These are phyloP conservation scores for Conticribra guillardii DNA, from an alignment of 108 stramenopile species.

Conservation along the genomic window DNA sequence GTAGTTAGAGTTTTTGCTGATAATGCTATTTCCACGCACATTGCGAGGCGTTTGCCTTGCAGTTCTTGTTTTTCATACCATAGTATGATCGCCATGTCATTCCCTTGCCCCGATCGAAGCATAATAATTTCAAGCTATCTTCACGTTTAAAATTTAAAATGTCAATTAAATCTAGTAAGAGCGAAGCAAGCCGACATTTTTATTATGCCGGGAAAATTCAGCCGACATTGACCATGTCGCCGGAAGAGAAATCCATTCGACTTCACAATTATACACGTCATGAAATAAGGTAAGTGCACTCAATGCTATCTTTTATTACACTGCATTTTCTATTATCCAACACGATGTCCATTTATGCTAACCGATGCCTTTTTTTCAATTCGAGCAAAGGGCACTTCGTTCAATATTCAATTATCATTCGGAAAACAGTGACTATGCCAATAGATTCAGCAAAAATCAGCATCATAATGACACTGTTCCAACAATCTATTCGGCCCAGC, in stretches of 20 bases:
- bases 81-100: no score
- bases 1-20: no score
- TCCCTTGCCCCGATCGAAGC: no score
- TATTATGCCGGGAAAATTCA: no score
- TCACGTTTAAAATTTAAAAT: no score
- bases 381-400: constrained; percentile 1
- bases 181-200: no score
- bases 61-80: no score
- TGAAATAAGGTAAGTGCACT: background rate
- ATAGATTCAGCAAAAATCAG: background rate
- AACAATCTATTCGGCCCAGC: background rate
- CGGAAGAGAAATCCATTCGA: background rate
- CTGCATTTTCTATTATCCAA: background rate
- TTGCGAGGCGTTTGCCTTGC: no score
- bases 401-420: constrained; percentile 7
- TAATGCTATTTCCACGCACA: no score
- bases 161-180: no score
- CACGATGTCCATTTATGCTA: no score
- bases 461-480: background rate
- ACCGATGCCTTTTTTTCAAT: background rate
- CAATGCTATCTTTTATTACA: background rate
- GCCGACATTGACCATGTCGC: background rate
- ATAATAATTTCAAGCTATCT: no score
- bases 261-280: background rate
- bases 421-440: background rate